Percentiles rank a stretch among this genome's conserved stretches.
These are phyloP conservation scores for Colletotrichum coccodes DNA, from an alignment of 2,329 filamentous ascomycete genomes.

Conservation along the genomic window DNA sequence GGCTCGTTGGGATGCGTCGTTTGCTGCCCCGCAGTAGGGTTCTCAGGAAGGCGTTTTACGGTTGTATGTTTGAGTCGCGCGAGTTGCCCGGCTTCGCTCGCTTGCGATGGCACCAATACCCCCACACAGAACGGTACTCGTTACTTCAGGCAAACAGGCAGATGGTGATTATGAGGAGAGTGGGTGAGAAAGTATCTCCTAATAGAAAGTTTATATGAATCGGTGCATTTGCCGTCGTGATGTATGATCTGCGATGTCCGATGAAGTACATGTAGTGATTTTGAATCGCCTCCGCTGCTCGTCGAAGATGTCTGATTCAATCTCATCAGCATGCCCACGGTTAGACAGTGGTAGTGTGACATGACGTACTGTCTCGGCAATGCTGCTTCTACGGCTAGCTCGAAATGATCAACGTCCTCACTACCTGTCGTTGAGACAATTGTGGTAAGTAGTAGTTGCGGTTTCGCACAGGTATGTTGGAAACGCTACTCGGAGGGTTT, in stretches of 20 bases:
- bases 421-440: too few species aligned
- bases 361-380: too few species aligned
- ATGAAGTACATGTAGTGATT: not conserved
- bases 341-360: not conserved
- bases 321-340: not conserved
- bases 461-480: too few species aligned
- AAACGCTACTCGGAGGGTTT: too few species aligned
- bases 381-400: too few species aligned
- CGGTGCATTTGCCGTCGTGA: not conserved
- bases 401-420: too few species aligned
- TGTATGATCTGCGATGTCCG: not conserved
- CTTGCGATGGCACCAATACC: constrained; percentile 47
- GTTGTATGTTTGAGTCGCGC: constrained; percentile 46
- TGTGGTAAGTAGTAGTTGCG: too few species aligned
- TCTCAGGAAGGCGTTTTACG: constrained; percentile 51
- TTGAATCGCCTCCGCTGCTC: not conserved
- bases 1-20: constrained; percentile 31
- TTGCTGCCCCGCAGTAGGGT: constrained; percentile 32
- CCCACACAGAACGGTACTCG: constrained; percentile 45
- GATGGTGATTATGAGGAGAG: constrained; percentile 29
- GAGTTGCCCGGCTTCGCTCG: constrained; percentile 46
- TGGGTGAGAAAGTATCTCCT: constrained; percentile 26
- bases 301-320: not conserved
- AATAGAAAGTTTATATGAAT: constrained; percentile 30
- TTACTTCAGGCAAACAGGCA: constrained; percentile 44